phyloP scores from a whole-genome alignment of 139 green algal species.

The Tetradesmus lagerheimii region DNA sequence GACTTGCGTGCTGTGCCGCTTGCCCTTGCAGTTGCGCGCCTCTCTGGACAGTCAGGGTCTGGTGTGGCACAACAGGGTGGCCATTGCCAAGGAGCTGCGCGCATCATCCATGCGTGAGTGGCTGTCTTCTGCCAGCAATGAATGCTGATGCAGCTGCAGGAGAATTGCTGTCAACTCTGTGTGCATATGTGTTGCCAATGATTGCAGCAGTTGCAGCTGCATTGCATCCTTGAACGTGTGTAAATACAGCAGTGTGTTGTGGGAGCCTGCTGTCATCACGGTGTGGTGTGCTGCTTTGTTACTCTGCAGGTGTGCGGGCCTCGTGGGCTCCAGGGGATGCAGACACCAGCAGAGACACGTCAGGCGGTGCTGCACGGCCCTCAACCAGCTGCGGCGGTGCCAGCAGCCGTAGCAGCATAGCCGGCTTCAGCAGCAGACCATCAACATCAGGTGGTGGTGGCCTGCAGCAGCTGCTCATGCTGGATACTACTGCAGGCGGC shows the following conservation, averaged over 20 bases:
- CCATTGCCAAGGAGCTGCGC: conserved; percentile 13
- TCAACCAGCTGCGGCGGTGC: background rate
- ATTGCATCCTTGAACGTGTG: background rate
- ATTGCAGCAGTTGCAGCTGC: background rate
- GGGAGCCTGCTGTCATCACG: background rate
- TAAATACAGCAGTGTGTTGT: background rate
- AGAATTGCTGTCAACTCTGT: no score
- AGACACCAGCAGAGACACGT: background rate
- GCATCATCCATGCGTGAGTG: conserved; percentile 11
- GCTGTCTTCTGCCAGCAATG: background rate
- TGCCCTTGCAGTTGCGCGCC: background rate
- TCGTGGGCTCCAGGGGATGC: conserved; percentile 23
- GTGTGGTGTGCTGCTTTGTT: background rate
- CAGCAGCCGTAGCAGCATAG: conserved; percentile 21
- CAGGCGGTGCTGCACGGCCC: background rate
- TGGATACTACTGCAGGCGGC: background rate
- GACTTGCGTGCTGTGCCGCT: background rate
- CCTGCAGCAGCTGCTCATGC: conserved; percentile 10
- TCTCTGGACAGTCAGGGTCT: conserved; percentile 33
- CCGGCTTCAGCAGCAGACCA: background rate
- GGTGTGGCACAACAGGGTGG: conserved; percentile 37
- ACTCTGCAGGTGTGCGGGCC: conserved; percentile 14
- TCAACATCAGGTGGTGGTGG: background rate
- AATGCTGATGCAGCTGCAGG: background rate
- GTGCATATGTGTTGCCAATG: background rate